phyloP scores from a whole-genome alignment of 2,329 filamentous ascomycete genomes.

The Ascochyta lentis region DNA sequence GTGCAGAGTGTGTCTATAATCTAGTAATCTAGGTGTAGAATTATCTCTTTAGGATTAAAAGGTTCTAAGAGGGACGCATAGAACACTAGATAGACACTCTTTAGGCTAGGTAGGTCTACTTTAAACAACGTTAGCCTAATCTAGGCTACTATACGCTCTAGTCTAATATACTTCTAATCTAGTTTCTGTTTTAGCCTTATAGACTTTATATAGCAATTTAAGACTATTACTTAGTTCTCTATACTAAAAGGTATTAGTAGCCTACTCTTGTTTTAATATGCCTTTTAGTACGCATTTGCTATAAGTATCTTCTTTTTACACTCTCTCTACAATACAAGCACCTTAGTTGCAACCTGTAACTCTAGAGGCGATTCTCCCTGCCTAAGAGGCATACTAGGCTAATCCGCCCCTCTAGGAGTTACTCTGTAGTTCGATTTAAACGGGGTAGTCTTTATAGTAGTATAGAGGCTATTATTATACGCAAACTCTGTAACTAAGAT shows the following conservation, averaged over 20 bases:
- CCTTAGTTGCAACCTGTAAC: neutral
- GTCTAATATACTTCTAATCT: neutral
- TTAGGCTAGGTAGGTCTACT: neutral
- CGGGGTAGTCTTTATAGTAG: neutral
- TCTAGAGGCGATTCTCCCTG: neutral
- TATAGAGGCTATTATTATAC: neutral
- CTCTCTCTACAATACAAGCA: neutral
- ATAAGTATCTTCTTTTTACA: neutral
- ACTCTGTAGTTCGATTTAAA: neutral
- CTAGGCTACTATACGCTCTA: neutral
- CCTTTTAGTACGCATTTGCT: neutral
- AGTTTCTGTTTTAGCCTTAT: neutral
- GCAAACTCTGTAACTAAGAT: neutral
- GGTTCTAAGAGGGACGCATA: neutral
- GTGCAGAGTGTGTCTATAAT: no score
- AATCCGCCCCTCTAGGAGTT: neutral
- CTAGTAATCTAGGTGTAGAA: neutral
- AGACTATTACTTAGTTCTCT: neutral
- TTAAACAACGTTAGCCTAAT: neutral
- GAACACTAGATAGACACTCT: neutral
- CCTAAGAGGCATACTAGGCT: neutral
- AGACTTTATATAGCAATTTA: neutral
- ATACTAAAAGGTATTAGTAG: neutral
- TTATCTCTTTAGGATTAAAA: neutral
- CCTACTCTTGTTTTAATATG: neutral